Conservation (phyloP, 192 early-diverging fungal species). For the Coemansia sp. region DNA sequence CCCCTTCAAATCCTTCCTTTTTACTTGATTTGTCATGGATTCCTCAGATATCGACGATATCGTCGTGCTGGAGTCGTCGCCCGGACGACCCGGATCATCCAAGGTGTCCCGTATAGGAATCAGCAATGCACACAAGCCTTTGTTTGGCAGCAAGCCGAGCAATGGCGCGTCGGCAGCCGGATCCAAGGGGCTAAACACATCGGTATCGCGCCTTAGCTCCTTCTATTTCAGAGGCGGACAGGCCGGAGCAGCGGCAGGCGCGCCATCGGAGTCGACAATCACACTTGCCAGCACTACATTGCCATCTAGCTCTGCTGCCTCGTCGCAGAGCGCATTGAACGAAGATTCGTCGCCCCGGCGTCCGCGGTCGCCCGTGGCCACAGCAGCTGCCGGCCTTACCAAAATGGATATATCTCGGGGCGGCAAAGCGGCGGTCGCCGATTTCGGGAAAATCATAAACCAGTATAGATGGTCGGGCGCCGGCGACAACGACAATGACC, state of each 20-base stretch:
- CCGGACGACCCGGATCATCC: slow-evolving; percentile 35
- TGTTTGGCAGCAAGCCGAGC: neutral
- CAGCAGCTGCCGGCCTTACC: slow-evolving; percentile 7
- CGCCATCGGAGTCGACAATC: slow-evolving; percentile 1
- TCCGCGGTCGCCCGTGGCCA: neutral
- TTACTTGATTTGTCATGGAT: slow-evolving; percentile 7
- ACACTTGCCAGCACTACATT: neutral
- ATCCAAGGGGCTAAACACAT: neutral
- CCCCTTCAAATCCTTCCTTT: too few relatives aligned
- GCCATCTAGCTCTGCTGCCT: neutral
- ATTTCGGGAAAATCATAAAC: slow-evolving; percentile 20
- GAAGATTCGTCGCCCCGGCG: neutral
- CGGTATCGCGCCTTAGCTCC: slow-evolving; percentile 26
- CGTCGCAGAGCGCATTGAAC: slow-evolving; percentile 1
- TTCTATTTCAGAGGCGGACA: slow-evolving; percentile 32
- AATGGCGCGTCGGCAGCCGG: neutral
- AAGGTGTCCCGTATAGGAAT: slow-evolving; percentile 9
- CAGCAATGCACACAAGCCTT: neutral
- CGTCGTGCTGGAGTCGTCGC: slow-evolving; percentile 53
- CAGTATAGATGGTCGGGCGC: slow-evolving; percentile 19
- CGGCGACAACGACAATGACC: too few relatives aligned
- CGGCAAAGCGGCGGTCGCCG: neutral
- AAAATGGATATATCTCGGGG: slow-evolving; percentile 11
- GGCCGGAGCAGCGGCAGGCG: too few relatives aligned
- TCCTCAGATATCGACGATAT: slow-evolving; percentile 33